Conservation (phyloP, 371 early-diverging fungal species). For the Mortierella sp. region DNA sequence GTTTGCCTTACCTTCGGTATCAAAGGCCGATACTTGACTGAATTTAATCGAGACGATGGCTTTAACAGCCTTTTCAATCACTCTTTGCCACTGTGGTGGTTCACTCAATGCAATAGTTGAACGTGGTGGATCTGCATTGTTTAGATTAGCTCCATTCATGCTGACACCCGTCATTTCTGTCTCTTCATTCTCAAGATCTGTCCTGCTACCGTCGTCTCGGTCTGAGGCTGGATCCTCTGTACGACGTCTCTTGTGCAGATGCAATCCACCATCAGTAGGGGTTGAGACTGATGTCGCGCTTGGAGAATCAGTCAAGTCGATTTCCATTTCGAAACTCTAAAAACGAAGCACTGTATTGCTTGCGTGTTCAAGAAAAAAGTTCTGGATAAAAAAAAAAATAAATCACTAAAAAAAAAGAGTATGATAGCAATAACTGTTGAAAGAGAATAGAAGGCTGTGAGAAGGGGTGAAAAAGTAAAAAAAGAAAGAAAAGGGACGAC, state of each 20-base stretch:
- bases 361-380: neutral
- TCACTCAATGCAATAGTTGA: slow-evolving; percentile 39
- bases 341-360: neutral
- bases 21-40: slow-evolving; percentile 82
- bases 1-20: slow-evolving; percentile 74
- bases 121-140: slow-evolving; percentile 23
- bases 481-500: neutral
- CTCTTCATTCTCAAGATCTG: slow-evolving; percentile 42
- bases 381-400: slow-evolving; percentile 5
- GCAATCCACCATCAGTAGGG: slow-evolving; percentile 50
- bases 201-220: slow-evolving; percentile 45
- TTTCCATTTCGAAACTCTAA: slow-evolving; percentile 30
- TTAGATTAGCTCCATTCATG: slow-evolving; percentile 10
- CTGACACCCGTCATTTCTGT: slow-evolving; percentile 21
- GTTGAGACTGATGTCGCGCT: slow-evolving; percentile 54
- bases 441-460: slow-evolving; percentile 3
- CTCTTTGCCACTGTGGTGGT: slow-evolving; percentile 71
- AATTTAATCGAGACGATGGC: slow-evolving; percentile 85
- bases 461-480: neutral
- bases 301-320: slow-evolving; percentile 57
- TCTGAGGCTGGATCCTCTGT: slow-evolving; percentile 59
- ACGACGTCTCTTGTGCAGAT: slow-evolving; percentile 58
- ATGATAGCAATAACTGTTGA: too few relatives aligned
- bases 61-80: slow-evolving; percentile 77
- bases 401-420: slow-evolving; percentile 1